These are phyloP conservation scores for Ciborinia camelliae DNA, from an alignment of 2,329 filamentous ascomycete species.

Conservation along the genomic window DNA sequence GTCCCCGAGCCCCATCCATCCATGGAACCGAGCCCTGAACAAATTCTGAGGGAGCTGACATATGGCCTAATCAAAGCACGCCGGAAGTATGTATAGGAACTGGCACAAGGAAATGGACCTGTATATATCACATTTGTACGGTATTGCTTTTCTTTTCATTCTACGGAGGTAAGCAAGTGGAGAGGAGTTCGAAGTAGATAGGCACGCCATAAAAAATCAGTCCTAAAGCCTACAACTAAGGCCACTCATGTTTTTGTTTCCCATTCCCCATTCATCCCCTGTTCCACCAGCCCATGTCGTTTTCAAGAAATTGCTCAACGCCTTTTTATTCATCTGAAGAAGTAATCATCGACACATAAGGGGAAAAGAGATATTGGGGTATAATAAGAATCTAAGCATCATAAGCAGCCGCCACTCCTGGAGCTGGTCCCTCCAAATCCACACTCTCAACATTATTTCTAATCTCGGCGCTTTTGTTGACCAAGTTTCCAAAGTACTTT, in stretches of 20 bases:
- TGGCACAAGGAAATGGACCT: no score
- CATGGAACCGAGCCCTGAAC: no score
- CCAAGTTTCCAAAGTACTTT: conserved; percentile 87
- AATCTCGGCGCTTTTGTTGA: conserved; percentile 59
- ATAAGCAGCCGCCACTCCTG: conserved; percentile 36
- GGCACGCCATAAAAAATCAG: conserved; percentile 5
- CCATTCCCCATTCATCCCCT: not conserved
- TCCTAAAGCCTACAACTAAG: conserved; percentile 12
- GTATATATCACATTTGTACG: not conserved
- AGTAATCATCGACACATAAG: conserved; percentile 8
- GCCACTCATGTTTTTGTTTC: conserved; percentile 6
- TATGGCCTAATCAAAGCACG: not conserved
- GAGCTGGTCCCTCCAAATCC: conserved; percentile 38
- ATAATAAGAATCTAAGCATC: conserved; percentile 29
- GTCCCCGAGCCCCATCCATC: no score
- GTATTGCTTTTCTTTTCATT: conserved; percentile 4
- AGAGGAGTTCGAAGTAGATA: conserved; percentile 13
- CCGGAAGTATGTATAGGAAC: no score
- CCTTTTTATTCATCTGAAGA: conserved; percentile 8
- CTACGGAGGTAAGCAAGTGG: conserved; percentile 8
- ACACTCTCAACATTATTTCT: conserved; percentile 40
- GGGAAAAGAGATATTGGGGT: conserved; percentile 17
- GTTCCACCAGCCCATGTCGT: conserved; percentile 4
- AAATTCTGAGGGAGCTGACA: no score
- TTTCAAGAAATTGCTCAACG: conserved; percentile 1